Evolutionary conservation across 257 asterid genomes (phyloP).

Genomic region (Petunia secreta): DNA sequence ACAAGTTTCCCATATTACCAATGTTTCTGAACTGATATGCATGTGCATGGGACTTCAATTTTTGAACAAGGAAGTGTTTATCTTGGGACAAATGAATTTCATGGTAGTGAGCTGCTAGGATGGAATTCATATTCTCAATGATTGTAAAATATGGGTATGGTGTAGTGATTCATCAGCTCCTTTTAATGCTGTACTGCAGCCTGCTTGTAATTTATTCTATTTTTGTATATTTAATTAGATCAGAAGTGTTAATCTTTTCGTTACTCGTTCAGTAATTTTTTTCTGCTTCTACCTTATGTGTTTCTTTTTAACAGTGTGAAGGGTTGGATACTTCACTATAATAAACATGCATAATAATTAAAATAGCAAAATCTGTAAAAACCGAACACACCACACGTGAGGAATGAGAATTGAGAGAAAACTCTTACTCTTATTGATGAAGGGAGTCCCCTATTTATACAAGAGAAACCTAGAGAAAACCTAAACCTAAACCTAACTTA

Average conservation of each 20-base stretch:
- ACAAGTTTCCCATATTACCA: neutral
- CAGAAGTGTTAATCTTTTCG: too few relatives aligned
- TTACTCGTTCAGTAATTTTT: neutral
- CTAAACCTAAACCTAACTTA: too few relatives aligned
- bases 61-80: neutral
- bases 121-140: neutral
- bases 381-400: too few relatives aligned
- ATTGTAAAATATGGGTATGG: conserved; percentile 16
- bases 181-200: neutral
- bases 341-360: too few relatives aligned
- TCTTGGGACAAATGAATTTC: neutral
- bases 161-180: neutral
- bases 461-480: too few relatives aligned
- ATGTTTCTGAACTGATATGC: neutral
- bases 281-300: neutral
- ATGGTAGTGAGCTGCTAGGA: neutral
- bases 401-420: too few relatives aligned
- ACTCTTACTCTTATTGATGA: too few relatives aligned
- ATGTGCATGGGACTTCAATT: neutral
- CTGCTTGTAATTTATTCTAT: neutral
- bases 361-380: too few relatives aligned
- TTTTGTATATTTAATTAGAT: too few relatives aligned
- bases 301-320: neutral
- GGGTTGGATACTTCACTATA: too few relatives aligned
- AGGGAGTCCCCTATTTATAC: too few relatives aligned